Evolutionary conservation across 2,329 filamentous ascomycete species (phyloP).

Genomic region (Scedosporium boydii): DNA sequence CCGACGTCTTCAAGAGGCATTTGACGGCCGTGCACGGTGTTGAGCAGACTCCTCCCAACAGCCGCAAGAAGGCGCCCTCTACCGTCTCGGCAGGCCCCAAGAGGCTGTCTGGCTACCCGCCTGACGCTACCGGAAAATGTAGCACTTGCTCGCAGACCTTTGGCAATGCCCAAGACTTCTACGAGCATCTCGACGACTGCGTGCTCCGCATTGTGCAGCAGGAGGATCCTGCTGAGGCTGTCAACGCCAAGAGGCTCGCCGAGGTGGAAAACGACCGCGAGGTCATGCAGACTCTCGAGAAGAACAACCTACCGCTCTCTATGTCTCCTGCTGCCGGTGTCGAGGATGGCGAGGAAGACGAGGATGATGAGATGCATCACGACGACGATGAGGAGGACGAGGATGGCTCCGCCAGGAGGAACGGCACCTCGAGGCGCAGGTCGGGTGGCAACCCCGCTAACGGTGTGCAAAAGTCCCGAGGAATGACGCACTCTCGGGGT

Average conservation of each 20-base stretch:
- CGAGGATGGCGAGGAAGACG: conserved; percentile 44
- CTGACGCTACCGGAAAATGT: conserved; percentile 84
- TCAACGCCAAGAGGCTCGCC: conserved; percentile 57
- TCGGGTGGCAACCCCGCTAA: conserved; percentile 38
- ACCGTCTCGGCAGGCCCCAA: conserved; percentile 36
- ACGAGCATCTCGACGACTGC: conserved; percentile 85
- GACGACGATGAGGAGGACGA: conserved; percentile 46
- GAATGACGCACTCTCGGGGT: conserved; percentile 69
- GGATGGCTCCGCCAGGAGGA: conserved; percentile 38
- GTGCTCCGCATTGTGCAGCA: conserved; percentile 63
- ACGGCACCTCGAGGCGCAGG: conserved; percentile 42
- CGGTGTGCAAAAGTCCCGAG: conserved; percentile 57
- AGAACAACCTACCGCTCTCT: conserved; percentile 46
- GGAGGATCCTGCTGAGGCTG: conserved; percentile 59
- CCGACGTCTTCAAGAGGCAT: conserved; percentile 93
- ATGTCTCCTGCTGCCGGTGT: conserved; percentile 26
- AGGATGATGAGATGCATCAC: conserved; percentile 39
- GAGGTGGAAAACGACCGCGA: conserved; percentile 56
- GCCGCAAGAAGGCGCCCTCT: conserved; percentile 58
- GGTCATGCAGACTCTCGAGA: conserved; percentile 53
- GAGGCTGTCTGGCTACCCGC: conserved; percentile 61
- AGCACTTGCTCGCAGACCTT: conserved; percentile 90
- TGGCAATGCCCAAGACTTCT: conserved; percentile 91
- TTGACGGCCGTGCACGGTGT: conserved; percentile 84
- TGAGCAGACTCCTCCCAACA: conserved; percentile 87